Evolutionary conservation across 805 yeast genomes (phyloP).

Genomic region (Spencermartinsiella europaea): DNA sequence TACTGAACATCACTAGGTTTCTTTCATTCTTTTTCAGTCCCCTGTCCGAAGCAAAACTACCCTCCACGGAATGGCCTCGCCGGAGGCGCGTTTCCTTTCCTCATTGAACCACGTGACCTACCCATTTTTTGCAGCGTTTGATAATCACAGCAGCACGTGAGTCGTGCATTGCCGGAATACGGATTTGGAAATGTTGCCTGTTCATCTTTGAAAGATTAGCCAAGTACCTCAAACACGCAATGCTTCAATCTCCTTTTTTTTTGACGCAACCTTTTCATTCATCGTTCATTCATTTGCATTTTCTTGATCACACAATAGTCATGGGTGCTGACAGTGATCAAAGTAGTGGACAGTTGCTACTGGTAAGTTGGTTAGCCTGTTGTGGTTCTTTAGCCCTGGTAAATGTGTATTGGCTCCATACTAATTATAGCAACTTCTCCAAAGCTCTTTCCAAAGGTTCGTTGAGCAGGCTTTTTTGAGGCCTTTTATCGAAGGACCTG

Average conservation of each 20-base stretch:
- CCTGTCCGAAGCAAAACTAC: no score
- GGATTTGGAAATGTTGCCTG: neutral
- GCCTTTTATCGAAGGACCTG: neutral
- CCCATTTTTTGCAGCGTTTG: neutral
- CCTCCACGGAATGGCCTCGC: no score
- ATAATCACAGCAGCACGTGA: neutral
- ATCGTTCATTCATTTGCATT: no score
- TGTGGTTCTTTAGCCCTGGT: neutral
- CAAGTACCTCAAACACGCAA: no score
- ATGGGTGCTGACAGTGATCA: neutral
- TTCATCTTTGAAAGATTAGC: neutral
- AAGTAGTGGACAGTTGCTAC: constrained; percentile 1
- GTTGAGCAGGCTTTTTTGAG: neutral
- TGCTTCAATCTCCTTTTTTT: no score
- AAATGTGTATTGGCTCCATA: neutral
- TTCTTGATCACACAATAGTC: neutral
- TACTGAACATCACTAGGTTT: no score
- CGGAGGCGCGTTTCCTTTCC: no score
- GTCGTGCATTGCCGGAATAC: neutral
- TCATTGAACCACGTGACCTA: no score
- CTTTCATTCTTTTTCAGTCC: no score
- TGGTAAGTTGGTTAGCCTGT: constrained; percentile 3
- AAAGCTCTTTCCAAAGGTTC: constrained; percentile 5
- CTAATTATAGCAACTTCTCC: constrained; percentile 3
- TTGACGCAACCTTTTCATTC: no score